phyloP scores from a whole-genome alignment of 148 eudicot genomes.

The Rhododendron molle region DNA sequence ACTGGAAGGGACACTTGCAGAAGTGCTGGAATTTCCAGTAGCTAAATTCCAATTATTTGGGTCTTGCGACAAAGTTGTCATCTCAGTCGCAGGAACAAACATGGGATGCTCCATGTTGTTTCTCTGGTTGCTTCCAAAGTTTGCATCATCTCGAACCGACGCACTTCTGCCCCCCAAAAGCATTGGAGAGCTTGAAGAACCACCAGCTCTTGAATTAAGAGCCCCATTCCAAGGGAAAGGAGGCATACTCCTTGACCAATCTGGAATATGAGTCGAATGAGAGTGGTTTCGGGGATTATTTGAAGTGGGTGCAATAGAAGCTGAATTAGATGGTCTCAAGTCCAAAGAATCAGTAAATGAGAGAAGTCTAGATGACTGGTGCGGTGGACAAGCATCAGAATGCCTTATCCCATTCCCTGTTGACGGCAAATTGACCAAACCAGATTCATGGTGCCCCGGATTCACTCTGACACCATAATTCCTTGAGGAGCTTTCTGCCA shows the following conservation, averaged over 20 bases:
- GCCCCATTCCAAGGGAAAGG: conserved; percentile 51
- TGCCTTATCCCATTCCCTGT: conserved; percentile 29
- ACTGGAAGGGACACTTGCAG: conserved; percentile 43
- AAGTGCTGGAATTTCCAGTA: conserved; percentile 29
- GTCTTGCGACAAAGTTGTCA: conserved; percentile 41
- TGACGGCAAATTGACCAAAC: conserved; percentile 31
- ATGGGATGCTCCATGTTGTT: conserved; percentile 47
- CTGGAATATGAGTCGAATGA: conserved; percentile 30
- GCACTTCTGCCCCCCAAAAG: conserved; percentile 36
- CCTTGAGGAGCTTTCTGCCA: conserved; percentile 46
- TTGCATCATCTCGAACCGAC: conserved; percentile 39
- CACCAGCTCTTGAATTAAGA: conserved; percentile 34
- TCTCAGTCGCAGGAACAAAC: conserved; percentile 53
- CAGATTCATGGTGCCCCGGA: conserved; percentile 32
- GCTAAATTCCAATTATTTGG: conserved; percentile 54
- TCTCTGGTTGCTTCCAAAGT: conserved; percentile 41
- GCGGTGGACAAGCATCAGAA: conserved; percentile 30
- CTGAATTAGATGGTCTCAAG: conserved; percentile 30
- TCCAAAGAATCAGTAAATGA: conserved; percentile 42
- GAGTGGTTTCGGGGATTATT: conserved; percentile 29
- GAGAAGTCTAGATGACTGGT: conserved; percentile 39
- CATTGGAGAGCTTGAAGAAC: conserved; percentile 36
- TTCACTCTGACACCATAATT: conserved; percentile 40
- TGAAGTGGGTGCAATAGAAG: conserved; percentile 29
- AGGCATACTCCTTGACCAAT: conserved; percentile 37